Evolutionary conservation across 495 filamentous ascomycete species (phyloP).

Genomic region (Astrocystis sublimbata): DNA sequence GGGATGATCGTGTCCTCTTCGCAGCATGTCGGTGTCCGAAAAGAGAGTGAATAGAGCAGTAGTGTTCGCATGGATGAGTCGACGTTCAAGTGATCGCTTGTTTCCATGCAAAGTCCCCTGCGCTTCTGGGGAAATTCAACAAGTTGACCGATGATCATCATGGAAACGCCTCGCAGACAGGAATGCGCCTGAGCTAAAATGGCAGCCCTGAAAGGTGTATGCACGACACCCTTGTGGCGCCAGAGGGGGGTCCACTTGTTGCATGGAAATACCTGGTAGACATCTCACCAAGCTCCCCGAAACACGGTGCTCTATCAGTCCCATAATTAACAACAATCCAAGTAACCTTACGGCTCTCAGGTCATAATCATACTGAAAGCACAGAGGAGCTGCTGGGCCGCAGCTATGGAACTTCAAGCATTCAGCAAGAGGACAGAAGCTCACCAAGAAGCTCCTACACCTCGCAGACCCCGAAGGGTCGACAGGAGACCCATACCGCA

Average conservation of each 20-base stretch:
- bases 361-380: neutral
- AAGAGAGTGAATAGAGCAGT: constrained; percentile 1
- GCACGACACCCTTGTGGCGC: neutral
- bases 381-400: neutral
- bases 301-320: neutral
- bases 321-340: constrained; percentile 6
- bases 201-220: neutral
- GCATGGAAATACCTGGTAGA: constrained; percentile 14
- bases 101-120: constrained; percentile 3
- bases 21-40: constrained; percentile 17
- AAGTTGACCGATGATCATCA: constrained; percentile 9
- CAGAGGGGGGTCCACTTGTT: neutral
- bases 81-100: neutral
- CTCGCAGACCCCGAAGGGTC: neutral
- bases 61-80: neutral
- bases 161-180: constrained; percentile 11
- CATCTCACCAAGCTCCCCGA: constrained; percentile 5
- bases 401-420: neutral
- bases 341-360: constrained; percentile 1
- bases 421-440: neutral
- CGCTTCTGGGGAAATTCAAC: neutral
- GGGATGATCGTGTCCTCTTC: neutral
- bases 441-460: neutral
- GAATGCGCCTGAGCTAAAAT: constrained; percentile 18
- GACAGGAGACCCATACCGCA: neutral